These are phyloP conservation scores for Neoscytalidium dimidiatum DNA, from an alignment of 2,329 filamentous ascomycete species.

Conservation along the genomic window DNA sequence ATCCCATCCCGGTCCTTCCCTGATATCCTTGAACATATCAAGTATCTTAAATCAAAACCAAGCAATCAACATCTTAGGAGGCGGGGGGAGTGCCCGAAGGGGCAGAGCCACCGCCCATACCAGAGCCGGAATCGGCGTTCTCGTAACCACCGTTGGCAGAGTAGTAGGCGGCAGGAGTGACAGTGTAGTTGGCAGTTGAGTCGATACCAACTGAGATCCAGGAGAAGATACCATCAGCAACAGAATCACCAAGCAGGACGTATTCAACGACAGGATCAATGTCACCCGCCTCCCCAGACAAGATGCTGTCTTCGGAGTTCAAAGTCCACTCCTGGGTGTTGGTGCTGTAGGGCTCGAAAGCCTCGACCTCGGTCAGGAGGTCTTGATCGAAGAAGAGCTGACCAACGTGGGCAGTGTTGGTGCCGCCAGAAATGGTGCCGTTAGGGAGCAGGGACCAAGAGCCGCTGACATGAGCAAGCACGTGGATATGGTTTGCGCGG, in stretches of 20 bases:
- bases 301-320: constrained; percentile 55
- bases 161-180: constrained; percentile 20
- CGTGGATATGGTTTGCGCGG: constrained; percentile 42
- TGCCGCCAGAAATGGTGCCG: constrained; percentile 53
- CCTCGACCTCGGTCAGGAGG: constrained; percentile 55
- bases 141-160: constrained; percentile 13
- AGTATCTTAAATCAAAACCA: background rate
- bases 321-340: constrained; percentile 47
- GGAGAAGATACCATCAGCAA: constrained; percentile 35
- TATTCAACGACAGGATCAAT: constrained; percentile 61
- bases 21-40: background rate
- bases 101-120: constrained; percentile 4
- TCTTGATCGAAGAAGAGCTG: constrained; percentile 67
- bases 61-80: background rate
- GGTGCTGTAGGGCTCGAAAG: constrained; percentile 46
- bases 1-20: background rate
- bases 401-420: constrained; percentile 59
- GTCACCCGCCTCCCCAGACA: constrained; percentile 51
- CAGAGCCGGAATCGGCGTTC: constrained; percentile 1
- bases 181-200: constrained; percentile 15
- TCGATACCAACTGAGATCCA: constrained; percentile 28
- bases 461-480: constrained; percentile 39
- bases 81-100: constrained; percentile 4
- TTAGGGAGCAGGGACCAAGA: constrained; percentile 44
- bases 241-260: constrained; percentile 55